Percentiles rank a stretch among this genome's conserved stretches.
Evolutionary conservation across 345 rosid species (phyloP).

Genomic region (Rhodomyrtus tomentosa): DNA sequence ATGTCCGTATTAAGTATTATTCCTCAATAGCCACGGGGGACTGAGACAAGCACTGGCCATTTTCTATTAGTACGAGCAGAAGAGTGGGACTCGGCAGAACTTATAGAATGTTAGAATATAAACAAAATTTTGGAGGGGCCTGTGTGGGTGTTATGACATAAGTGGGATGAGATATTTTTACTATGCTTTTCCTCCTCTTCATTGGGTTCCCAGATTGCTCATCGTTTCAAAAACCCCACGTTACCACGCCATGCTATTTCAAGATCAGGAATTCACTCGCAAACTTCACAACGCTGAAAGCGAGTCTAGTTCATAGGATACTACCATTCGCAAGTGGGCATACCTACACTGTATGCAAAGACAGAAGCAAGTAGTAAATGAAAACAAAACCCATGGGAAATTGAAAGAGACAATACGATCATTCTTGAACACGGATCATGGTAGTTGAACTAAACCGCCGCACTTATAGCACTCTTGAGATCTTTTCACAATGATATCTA

Average conservation of each 20-base stretch:
- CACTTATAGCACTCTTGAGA: neutral
- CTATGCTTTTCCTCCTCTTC: neutral
- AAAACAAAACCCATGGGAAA: neutral
- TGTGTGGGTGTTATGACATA: neutral
- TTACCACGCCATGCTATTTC: neutral
- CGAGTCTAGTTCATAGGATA: neutral
- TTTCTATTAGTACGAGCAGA: neutral
- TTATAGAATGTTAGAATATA: neutral
- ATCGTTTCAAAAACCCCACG: neutral
- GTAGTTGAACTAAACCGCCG: neutral
- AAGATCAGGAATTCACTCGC: neutral
- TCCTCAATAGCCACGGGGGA: neutral
- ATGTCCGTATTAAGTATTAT: neutral
- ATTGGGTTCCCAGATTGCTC: neutral
- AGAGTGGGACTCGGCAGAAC: neutral
- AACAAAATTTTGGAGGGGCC: neutral
- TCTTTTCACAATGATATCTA: neutral
- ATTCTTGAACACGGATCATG: neutral
- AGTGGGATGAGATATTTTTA: neutral
- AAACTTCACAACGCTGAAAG: neutral
- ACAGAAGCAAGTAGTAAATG: neutral
- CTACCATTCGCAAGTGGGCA: neutral
- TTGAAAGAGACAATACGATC: neutral
- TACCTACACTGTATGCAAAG: neutral
- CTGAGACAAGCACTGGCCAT: neutral